Conservation (phyloP, 2,329 filamentous ascomycete species). For the Epichloe festucae region DNA sequence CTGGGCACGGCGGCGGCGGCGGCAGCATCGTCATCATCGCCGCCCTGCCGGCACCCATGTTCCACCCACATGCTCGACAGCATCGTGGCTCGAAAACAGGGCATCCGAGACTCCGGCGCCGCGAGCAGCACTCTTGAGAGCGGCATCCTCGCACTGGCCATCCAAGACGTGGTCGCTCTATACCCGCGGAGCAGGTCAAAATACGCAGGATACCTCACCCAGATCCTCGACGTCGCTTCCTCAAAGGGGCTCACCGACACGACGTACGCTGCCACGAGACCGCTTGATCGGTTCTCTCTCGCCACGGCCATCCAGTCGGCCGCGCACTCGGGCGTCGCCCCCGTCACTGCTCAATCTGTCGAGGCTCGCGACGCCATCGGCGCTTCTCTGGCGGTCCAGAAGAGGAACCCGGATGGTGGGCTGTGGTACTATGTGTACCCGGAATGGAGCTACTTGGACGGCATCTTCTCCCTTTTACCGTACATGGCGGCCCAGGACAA, state of each 20-base stretch:
- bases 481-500: conserved; percentile 17
- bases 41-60: neutral
- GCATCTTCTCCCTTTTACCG: conserved; percentile 35
- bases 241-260: conserved; percentile 6
- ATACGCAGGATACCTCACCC: conserved; percentile 7
- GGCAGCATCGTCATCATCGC: neutral
- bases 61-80: conserved; percentile 12
- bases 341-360: conserved; percentile 1
- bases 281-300: conserved; percentile 14
- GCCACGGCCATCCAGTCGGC: conserved; percentile 8
- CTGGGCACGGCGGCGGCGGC: neutral
- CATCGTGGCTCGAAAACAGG: conserved; percentile 13
- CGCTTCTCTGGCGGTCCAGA: conserved; percentile 11
- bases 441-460: conserved; percentile 39
- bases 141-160: conserved; percentile 11
- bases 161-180: conserved; percentile 8
- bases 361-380: conserved; percentile 9
- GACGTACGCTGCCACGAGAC: conserved; percentile 6
- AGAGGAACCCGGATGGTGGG: conserved; percentile 20
- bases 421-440: conserved; percentile 31
- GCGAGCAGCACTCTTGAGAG: conserved; percentile 12
- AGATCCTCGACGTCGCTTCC: conserved; percentile 9
- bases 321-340: neutral
- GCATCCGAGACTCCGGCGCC: conserved; percentile 11
- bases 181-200: conserved; percentile 6